Conservation (phyloP, 192 early-diverging fungal genomes). For the Nowakowskiella sp. region DNA sequence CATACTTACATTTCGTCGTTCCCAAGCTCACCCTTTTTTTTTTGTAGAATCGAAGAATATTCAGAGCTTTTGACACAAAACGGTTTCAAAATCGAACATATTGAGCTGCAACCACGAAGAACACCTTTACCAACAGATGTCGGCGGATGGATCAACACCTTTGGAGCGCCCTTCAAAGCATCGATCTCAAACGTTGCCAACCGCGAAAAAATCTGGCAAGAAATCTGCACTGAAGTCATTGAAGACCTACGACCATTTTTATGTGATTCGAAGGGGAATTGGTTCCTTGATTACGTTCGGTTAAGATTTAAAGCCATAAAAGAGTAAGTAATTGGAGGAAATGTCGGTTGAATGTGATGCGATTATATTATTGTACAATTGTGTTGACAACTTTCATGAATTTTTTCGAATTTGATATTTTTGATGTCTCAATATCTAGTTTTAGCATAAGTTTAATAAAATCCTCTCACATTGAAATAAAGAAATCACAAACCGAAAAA, state of each 20-base stretch:
- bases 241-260: conserved; percentile 21
- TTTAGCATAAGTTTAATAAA: too few species aligned
- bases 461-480: too few species aligned
- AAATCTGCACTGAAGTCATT: conserved; percentile 17
- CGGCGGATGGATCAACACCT: conserved; percentile 57
- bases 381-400: too few species aligned
- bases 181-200: conserved; percentile 25
- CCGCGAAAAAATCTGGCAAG: too few species aligned
- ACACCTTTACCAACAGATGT: conserved; percentile 49
- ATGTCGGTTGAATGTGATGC: too few species aligned
- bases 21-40: conserved; percentile 16
- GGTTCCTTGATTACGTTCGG: conserved; percentile 26
- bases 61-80: conserved; percentile 34
- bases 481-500: too few species aligned
- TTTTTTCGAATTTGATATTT: too few species aligned
- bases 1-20: too few species aligned
- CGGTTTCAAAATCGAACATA: conserved; percentile 37
- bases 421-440: too few species aligned
- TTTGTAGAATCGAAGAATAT: conserved; percentile 42
- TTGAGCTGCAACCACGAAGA: conserved; percentile 43
- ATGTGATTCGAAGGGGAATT: conserved; percentile 20
- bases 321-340: too few species aligned
- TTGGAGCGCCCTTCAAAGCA: conserved; percentile 53
- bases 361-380: too few species aligned
- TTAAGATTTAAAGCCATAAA: conserved; percentile 17